Evolutionary conservation across 1,284 basidiomycete genomes (phyloP), one percentile per base, ranked within the genome.

Genomic region (Grifola frondosa): DNA sequence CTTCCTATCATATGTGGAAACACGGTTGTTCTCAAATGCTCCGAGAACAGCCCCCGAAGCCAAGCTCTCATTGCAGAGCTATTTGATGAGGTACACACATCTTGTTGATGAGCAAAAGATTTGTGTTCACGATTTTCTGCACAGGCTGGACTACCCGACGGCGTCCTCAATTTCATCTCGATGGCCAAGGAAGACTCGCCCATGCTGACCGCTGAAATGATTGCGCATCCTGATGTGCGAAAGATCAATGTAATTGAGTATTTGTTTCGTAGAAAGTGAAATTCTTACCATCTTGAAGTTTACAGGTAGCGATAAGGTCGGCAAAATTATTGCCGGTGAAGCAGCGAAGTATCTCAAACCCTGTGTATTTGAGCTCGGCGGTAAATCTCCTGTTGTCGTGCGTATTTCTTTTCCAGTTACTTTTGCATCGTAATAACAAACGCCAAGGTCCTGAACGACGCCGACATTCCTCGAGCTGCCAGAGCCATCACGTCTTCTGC

Each of bases 381-480:
- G 55, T 21, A 91, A 91, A 62, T 77, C 83, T 10, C 86, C 87
- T 7, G 77, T 78, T 3, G 73, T 88, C 35, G 77, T 89, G 46
- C 40, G 70, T 40, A 3, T 30, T 11, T 2, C 23, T 19, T 13
- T 20, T 20, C 19, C 37, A 17, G 12, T n/a, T 16, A 5, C 21
- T n/a, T n/a, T n/a, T n/a, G 19, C 11, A 3, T 8, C 15, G 8
- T 19, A 24, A 13, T 16, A 6, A 4, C 8, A 8, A 11, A 23
- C 23, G 20, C 8, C n/a, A 19, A 78, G 75, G 71, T 88, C 1
- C 65, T 84, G 4, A 68, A 78, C 12, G 80, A 82, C 46, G 85
- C 86, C 1, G 73, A 86, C 55, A 60, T 85, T 16, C 59, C 71
- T 5, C 65, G 77, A n/a, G 82, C 82, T 0, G 77, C 82, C 0